phyloP scores from a whole-genome alignment of 805 yeast species.

The Nakazawaea siamensis region DNA sequence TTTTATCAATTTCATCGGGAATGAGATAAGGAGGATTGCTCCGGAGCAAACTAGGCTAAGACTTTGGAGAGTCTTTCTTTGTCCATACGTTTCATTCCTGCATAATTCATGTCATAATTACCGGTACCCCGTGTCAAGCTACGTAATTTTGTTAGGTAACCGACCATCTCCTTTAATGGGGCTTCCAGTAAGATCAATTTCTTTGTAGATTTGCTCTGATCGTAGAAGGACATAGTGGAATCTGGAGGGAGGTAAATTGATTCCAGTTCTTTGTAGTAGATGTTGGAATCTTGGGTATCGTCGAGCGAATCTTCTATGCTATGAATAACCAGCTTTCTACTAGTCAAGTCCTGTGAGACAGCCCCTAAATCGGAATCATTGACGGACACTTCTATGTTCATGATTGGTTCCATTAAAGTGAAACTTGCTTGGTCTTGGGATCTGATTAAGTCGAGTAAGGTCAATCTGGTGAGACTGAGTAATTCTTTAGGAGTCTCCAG shows the following conservation, averaged over 20 bases:
- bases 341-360: conserved; percentile 76
- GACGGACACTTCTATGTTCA: conserved; percentile 65
- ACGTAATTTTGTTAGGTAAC: conserved; percentile 70
- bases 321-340: conserved; percentile 66
- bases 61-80: conserved; percentile 38
- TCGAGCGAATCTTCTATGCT: conserved; percentile 58
- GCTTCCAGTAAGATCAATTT: conserved; percentile 69
- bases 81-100: conserved; percentile 63
- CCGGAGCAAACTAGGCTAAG: conserved; percentile 12
- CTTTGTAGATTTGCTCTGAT: conserved; percentile 21
- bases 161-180: conserved; percentile 85
- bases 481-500: conserved; percentile 28
- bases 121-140: conserved; percentile 89
- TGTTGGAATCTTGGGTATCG: conserved; percentile 12
- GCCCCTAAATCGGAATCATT: conserved; percentile 69
- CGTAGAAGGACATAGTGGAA: conserved; percentile 38
- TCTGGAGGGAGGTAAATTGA: conserved; percentile 71
- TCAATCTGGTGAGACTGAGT: conserved; percentile 36
- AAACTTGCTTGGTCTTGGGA: conserved; percentile 23
- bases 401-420: conserved; percentile 77
- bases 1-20: too few species aligned
- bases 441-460: conserved; percentile 30
- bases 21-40: too few species aligned
- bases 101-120: conserved; percentile 67
- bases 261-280: conserved; percentile 52